These are phyloP conservation scores for Calocera viscosa DNA, from an alignment of 768 basidiomycete genomes.

Conservation along the genomic window DNA sequence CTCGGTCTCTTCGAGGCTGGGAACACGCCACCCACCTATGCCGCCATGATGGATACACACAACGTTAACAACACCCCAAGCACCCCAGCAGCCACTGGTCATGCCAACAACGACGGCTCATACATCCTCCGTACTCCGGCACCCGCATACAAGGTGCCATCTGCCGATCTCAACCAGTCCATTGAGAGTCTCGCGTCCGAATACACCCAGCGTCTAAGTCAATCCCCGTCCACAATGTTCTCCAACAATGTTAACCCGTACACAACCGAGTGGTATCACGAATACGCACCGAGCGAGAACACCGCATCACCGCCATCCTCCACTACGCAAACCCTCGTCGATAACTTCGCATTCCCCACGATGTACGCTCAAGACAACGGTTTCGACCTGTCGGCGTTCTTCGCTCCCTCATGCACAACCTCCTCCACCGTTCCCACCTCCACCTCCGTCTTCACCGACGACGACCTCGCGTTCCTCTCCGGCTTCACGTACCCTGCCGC, in stretches of 20 bases:
- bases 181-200: not conserved
- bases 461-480: not conserved
- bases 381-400: not conserved
- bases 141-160: slow-evolving; percentile 1
- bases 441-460: not conserved
- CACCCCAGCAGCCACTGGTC: slow-evolving; percentile 6
- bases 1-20: not conserved
- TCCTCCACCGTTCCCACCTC: not conserved
- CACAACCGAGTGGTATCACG: not conserved
- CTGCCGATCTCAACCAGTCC: slow-evolving; percentile 1
- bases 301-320: not conserved
- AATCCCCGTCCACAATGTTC: not conserved
- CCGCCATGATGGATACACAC: slow-evolving; percentile 7
- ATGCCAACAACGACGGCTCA: slow-evolving; percentile 8
- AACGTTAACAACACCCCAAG: not conserved
- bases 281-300: not conserved
- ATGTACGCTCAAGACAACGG: not conserved
- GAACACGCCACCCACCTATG: slow-evolving; percentile 4
- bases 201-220: not conserved
- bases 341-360: not conserved
- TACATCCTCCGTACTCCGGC: slow-evolving; percentile 1
- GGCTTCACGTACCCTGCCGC: not conserved
- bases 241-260: not conserved
- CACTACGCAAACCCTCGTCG: slow-evolving; percentile 5
- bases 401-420: not conserved